phyloP scores from a whole-genome alignment of 2,329 filamentous ascomycete genomes.

The Shiraia bambusicola region DNA sequence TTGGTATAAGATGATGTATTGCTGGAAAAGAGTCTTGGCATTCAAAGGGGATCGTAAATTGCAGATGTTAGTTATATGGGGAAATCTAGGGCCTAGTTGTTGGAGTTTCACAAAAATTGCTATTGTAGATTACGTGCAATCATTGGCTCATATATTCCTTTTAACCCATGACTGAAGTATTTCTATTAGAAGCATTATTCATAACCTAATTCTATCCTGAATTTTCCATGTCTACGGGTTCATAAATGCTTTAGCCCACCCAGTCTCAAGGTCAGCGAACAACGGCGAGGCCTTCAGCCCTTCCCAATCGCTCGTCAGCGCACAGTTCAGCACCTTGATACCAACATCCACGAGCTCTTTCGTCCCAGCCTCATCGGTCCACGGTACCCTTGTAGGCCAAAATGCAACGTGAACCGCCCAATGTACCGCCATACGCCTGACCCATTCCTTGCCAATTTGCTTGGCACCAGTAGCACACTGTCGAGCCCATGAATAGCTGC shows the following conservation, averaged over 20 bases:
- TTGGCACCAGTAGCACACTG: background rate
- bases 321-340: conserved; percentile 14
- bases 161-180: too few relatives aligned
- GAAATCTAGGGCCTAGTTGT: too few relatives aligned
- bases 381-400: conserved; percentile 38
- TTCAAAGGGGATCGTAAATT: too few relatives aligned
- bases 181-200: too few relatives aligned
- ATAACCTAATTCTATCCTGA: too few relatives aligned
- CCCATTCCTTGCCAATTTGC: conserved; percentile 21
- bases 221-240: too few relatives aligned
- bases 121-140: too few relatives aligned
- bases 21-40: too few relatives aligned
- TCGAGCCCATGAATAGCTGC: conserved; percentile 20
- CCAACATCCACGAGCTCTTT: conserved; percentile 29
- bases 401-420: conserved; percentile 40
- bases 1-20: background rate
- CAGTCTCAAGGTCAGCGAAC: conserved; percentile 12
- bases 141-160: too few relatives aligned
- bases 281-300: conserved; percentile 13
- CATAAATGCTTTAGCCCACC: conserved; percentile 2
- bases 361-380: conserved; percentile 30
- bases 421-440: conserved; percentile 34
- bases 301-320: conserved; percentile 24
- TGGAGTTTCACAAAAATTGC: too few relatives aligned
- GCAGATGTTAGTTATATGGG: too few relatives aligned